Conservation (phyloP, 2,329 filamentous ascomycete species). For the Pseudogymnoascus sp. region DNA sequence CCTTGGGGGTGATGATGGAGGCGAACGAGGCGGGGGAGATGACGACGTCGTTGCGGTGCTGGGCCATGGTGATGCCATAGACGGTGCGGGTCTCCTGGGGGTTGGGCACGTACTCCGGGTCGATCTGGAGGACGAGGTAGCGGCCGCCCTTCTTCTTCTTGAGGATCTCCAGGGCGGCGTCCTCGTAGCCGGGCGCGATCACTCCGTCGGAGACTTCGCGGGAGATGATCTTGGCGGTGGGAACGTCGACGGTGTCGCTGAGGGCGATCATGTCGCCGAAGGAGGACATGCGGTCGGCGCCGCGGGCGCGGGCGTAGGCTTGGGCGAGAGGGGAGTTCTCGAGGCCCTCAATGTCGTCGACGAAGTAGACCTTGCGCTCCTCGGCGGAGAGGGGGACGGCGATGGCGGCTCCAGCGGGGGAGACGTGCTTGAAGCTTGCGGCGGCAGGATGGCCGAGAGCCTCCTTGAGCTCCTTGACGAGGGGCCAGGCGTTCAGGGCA, state of each 20-base stretch:
- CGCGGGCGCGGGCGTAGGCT: constrained; percentile 90
- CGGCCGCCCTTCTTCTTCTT: constrained; percentile 98
- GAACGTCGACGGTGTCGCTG: constrained; percentile 80
- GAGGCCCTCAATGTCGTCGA: constrained; percentile 86
- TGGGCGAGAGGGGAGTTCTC: constrained; percentile 81
- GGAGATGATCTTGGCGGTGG: constrained; percentile 94
- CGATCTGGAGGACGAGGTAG: constrained; percentile 93
- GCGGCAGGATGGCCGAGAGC: constrained; percentile 83
- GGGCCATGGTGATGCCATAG: constrained; percentile 79
- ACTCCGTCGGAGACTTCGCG: constrained; percentile 97
- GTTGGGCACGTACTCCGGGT: constrained; percentile 73
- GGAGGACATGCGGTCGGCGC: constrained; percentile 96
- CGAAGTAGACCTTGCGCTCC: constrained; percentile 97
- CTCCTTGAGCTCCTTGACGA: constrained; percentile 91
- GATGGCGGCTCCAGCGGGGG: constrained; percentile 90
- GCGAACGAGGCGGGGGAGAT: constrained; percentile 81
- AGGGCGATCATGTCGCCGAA: constrained; percentile 96
- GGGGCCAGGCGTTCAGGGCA: constrained; percentile 89
- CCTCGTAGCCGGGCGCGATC: constrained; percentile 79
- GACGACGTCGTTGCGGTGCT: constrained; percentile 86
- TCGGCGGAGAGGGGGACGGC: constrained; percentile 77
- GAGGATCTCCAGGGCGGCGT: constrained; percentile 80
- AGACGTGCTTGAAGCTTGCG: constrained; percentile 98
- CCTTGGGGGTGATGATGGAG: constrained; percentile 80
- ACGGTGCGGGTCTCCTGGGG: constrained; percentile 73